phyloP scores from a whole-genome alignment of 1,284 basidiomycete species.

The Cryptococcus deneoformans region DNA sequence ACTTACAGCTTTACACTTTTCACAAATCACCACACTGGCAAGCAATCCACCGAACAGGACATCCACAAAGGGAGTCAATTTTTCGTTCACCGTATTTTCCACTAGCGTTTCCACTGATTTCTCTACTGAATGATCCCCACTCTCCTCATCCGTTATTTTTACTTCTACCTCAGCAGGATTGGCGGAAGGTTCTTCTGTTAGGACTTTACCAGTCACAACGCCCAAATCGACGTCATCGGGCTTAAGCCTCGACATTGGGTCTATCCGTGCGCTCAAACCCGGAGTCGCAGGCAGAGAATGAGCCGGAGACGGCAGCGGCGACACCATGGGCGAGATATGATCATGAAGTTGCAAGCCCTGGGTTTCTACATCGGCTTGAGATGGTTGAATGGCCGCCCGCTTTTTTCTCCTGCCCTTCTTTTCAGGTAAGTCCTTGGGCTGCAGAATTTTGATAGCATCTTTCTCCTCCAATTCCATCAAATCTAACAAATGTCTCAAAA shows the following conservation, averaged over 20 bases:
- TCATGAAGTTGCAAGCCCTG: no score
- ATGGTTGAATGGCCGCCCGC: not conserved
- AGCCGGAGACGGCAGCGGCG: no score
- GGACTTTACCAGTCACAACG: not conserved
- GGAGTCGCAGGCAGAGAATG: no score
- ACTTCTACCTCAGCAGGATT: not conserved
- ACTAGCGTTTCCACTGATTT: conserved; percentile 12
- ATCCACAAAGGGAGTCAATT: conserved; percentile 72
- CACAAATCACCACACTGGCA: conserved; percentile 86
- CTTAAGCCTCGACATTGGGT: conserved; percentile 9
- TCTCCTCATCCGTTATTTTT: not conserved
- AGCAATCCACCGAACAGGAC: conserved; percentile 85
- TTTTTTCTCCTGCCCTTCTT: not conserved
- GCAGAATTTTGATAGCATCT: conserved; percentile 61
- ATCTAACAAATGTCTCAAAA: conserved; percentile 82
- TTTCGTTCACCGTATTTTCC: conserved; percentile 51
- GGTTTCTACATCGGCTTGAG: not conserved
- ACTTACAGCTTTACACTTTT: conserved; percentile 72
- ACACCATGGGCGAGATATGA: no score
- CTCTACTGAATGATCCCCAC: not conserved
- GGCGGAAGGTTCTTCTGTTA: conserved; percentile 3
- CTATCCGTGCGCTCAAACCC: conserved; percentile 4
- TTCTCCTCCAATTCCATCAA: conserved; percentile 94
- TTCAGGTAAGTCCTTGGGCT: conserved; percentile 8
- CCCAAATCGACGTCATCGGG: not conserved